A percentile compares a stretch with the other conserved stretches of the same genome.
These are phyloP conservation scores for Tolypocladium guangdongense DNA, from an alignment of 2,329 filamentous ascomycete genomes.

Conservation along the genomic window DNA sequence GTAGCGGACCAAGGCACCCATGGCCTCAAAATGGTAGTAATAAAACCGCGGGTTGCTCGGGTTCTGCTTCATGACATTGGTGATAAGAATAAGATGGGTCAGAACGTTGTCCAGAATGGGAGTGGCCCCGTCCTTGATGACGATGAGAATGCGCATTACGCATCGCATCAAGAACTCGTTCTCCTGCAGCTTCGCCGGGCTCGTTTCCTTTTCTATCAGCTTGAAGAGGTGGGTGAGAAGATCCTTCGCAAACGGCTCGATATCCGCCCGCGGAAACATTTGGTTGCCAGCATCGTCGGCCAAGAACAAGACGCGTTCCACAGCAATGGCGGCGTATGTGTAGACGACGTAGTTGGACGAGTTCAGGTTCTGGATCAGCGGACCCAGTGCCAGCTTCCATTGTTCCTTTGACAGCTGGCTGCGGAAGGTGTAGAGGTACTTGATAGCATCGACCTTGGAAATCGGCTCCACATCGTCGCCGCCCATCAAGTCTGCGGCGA, in stretches of 20 bases:
- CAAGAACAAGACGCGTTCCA: constrained; percentile 86
- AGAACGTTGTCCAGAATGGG: constrained; percentile 70
- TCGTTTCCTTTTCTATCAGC: constrained; percentile 73
- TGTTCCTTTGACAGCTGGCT: constrained; percentile 87
- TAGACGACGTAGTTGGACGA: constrained; percentile 94
- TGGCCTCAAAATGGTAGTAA: constrained; percentile 94
- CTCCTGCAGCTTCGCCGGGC: constrained; percentile 89
- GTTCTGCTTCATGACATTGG: constrained; percentile 83
- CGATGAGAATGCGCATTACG: constrained; percentile 93
- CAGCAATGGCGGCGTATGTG: constrained; percentile 90
- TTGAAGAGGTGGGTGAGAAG: constrained; percentile 83
- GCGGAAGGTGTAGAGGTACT: constrained; percentile 93
- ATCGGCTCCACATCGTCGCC: constrained; percentile 64
- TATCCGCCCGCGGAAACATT: constrained; percentile 68
- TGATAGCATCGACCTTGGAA: constrained; percentile 94
- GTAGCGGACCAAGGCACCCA: constrained; percentile 75
- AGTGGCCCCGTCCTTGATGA: constrained; percentile 73
- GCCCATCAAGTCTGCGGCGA: constrained; percentile 78
- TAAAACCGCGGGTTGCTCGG: constrained; percentile 97
- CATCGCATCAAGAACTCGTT: constrained; percentile 99
- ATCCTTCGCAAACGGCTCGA: constrained; percentile 74
- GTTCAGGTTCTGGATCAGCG: constrained; percentile 82
- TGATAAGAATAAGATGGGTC: constrained; percentile 77
- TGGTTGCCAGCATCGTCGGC: constrained; percentile 64
- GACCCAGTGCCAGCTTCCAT: constrained; percentile 81